These are phyloP conservation scores for Podaxis sp. DNA, from an alignment of 768 basidiomycete genomes.

Conservation along the genomic window DNA sequence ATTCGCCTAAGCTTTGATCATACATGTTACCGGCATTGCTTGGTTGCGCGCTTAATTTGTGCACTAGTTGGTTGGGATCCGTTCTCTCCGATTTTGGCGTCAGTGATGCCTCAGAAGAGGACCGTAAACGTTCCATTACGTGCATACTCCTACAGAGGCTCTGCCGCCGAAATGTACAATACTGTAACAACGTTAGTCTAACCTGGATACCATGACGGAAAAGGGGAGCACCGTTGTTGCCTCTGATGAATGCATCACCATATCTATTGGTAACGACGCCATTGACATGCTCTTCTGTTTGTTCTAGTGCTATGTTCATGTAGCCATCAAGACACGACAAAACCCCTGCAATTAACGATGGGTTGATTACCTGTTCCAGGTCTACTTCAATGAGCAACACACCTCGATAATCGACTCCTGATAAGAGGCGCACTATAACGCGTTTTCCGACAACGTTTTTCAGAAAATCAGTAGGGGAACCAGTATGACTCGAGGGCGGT, in stretches of 20 bases:
- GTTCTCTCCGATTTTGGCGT: neutral
- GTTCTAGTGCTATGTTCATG: constrained; percentile 98
- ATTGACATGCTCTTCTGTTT: constrained; percentile 94
- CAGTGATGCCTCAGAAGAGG: neutral
- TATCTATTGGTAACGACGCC: constrained; percentile 86
- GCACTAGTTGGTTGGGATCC: neutral
- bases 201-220: neutral
- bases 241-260: constrained; percentile 94
- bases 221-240: constrained; percentile 75
- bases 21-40: neutral
- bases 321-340: constrained; percentile 96
- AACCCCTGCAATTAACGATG: constrained; percentile 55
- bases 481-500: constrained; percentile 57
- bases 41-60: neutral
- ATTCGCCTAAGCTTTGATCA: too few species aligned
- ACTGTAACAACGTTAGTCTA: constrained; percentile 40
- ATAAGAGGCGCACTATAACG: constrained; percentile 88
- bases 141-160: constrained; percentile 40
- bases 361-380: neutral
- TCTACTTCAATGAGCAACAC: constrained; percentile 20
- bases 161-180: constrained; percentile 77
- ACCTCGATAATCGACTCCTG: constrained; percentile 95
- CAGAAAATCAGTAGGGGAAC: constrained; percentile 90
- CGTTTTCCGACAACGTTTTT: constrained; percentile 96
- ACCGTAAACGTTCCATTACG: neutral